Percentiles rank a stretch among this genome's conserved stretches.
Conservation (phyloP, 2,329 filamentous ascomycete genomes). For the Alternaria consortialis region DNA sequence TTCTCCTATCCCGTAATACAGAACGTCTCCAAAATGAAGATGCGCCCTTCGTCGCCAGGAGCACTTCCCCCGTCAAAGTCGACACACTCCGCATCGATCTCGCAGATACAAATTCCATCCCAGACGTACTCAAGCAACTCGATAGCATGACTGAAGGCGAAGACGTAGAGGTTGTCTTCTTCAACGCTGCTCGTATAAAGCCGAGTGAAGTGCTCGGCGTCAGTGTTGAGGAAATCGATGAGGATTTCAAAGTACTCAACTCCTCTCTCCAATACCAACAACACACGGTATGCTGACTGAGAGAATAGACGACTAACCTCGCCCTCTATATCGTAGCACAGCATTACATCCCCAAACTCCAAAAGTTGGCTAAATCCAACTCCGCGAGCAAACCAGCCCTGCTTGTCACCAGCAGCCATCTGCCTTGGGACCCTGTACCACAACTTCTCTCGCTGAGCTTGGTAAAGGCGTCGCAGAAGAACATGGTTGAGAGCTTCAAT, state of each 20-base stretch:
- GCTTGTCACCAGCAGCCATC: slow-evolving; percentile 60
- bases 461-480: slow-evolving; percentile 62
- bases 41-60: slow-evolving; percentile 43
- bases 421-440: slow-evolving; percentile 59
- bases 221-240: slow-evolving; percentile 56
- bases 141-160: slow-evolving; percentile 45
- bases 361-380: slow-evolving; percentile 45
- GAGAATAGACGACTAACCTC: slow-evolving; percentile 56
- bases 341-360: slow-evolving; percentile 56
- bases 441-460: slow-evolving; percentile 60
- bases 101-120: slow-evolving; percentile 51
- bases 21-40: slow-evolving; percentile 53
- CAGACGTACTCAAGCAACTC: slow-evolving; percentile 52
- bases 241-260: slow-evolving; percentile 58
- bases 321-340: slow-evolving; percentile 60
- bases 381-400: slow-evolving; percentile 54
- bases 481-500: slow-evolving; percentile 58
- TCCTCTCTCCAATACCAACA: neutral
- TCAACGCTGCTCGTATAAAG: slow-evolving; percentile 62
- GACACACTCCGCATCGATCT: slow-evolving; percentile 58
- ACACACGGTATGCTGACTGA: neutral
- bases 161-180: slow-evolving; percentile 60
- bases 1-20: slow-evolving; percentile 58
- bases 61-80: slow-evolving; percentile 46
- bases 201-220: slow-evolving; percentile 55